phyloP scores from a whole-genome alignment of 306 rosid species.

The Sicyos baderoa region DNA sequence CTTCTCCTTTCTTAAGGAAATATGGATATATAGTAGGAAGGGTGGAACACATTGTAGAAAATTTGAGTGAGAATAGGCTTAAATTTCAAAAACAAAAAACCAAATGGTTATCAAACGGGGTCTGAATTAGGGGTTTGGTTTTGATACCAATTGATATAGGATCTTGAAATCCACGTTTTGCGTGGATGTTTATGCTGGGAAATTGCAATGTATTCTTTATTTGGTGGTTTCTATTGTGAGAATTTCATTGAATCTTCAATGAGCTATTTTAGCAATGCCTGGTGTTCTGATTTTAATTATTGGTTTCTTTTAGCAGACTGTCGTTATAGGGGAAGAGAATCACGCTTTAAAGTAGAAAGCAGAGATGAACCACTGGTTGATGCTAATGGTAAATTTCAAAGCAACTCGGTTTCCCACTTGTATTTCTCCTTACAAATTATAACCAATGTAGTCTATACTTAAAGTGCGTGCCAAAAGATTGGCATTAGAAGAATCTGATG shows the following conservation, averaged over 20 bases:
- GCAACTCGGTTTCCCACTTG: neutral
- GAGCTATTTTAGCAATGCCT: neutral
- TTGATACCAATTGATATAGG: too few relatives aligned
- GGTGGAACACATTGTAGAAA: too few relatives aligned
- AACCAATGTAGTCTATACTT: neutral
- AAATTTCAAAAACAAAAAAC: too few relatives aligned
- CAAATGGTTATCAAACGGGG: too few relatives aligned
- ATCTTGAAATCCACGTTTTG: neutral
- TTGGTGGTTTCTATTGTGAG: conserved; percentile 7
- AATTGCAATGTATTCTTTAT: neutral
- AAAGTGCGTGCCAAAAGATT: neutral
- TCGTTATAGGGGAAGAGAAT: conserved; percentile 24
- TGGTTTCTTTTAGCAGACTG: conserved; percentile 25
- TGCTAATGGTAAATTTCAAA: conserved; percentile 30
- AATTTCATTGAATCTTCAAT: neutral
- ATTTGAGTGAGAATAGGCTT: too few relatives aligned
- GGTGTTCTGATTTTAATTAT: conserved; percentile 2
- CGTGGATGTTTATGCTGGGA: conserved; percentile 1
- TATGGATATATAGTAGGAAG: too few relatives aligned
- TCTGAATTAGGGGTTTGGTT: too few relatives aligned
- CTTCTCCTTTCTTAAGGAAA: too few relatives aligned
- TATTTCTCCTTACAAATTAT: neutral
- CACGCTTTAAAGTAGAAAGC: conserved; percentile 26
- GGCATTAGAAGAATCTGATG: neutral
- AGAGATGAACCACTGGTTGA: conserved; percentile 29